A percentile compares a stretch with the other conserved stretches of the same genome.
These are phyloP conservation scores for Brassica napus DNA, from an alignment of 345 rosid genomes.

Conservation along the genomic window DNA sequence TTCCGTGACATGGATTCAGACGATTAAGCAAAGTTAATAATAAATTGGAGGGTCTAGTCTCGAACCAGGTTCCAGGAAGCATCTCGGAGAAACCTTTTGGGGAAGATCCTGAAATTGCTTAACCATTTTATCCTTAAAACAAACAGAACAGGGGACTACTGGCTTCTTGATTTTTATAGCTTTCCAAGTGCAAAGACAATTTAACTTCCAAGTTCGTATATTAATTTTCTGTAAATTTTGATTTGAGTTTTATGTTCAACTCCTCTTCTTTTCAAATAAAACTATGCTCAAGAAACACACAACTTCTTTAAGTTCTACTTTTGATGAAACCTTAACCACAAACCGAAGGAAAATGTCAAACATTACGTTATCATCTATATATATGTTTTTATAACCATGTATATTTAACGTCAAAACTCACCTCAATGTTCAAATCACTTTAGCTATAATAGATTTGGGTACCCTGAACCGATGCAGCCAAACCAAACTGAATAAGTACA, in stretches of 20 bases:
- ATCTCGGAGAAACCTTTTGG: slow-evolving; percentile 13
- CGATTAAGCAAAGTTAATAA: slow-evolving; percentile 35
- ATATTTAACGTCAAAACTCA: neutral
- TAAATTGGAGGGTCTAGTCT: slow-evolving; percentile 18
- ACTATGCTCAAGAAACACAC: neutral
- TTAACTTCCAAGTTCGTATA: slow-evolving; percentile 29
- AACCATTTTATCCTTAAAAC: slow-evolving; percentile 17
- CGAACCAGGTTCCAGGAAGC: slow-evolving; percentile 24
- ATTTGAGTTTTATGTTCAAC: slow-evolving; percentile 21
- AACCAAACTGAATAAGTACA: no score
- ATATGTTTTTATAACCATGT: neutral
- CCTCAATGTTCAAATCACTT: no score
- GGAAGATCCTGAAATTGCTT: slow-evolving; percentile 21
- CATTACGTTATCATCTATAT: neutral
- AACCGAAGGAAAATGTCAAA: neutral
- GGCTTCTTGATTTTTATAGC: slow-evolving; percentile 23
- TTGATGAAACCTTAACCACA: neutral
- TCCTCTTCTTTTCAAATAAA: slow-evolving; percentile 16
- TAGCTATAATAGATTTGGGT: no score
- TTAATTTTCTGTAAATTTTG: slow-evolving; percentile 35
- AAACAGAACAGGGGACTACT: slow-evolving; percentile 7
- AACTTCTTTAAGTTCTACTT: neutral
- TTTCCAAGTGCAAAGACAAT: slow-evolving; percentile 24
- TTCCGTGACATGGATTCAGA: slow-evolving; percentile 77
- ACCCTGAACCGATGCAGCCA: no score